Evolutionary conservation across 129 eudicot species (phyloP).

Genomic region (Centrapalus pauciflorus): DNA sequence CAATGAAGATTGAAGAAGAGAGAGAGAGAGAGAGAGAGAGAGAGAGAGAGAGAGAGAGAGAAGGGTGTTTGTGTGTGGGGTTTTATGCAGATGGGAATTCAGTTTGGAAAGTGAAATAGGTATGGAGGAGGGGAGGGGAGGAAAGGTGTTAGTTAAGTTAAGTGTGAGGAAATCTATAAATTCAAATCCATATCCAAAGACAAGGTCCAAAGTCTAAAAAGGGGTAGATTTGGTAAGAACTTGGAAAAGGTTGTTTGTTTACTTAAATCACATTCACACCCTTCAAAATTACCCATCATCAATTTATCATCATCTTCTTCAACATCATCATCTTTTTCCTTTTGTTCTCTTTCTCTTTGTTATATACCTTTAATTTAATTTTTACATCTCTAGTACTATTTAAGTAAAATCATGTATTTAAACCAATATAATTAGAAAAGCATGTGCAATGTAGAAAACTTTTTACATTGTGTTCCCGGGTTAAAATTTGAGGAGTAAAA

Average conservation of each 20-base stretch:
- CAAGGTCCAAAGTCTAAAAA: conserved; percentile 21
- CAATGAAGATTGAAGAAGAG: background rate
- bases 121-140: conserved; percentile 12
- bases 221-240: conserved; percentile 24
- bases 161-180: conserved; percentile 24
- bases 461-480: no score
- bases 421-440: no score
- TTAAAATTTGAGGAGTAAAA: no score
- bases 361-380: no score
- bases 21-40: conserved; percentile 6
- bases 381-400: no score
- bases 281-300: no score
- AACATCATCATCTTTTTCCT: no score
- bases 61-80: conserved; percentile 20
- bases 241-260: background rate
- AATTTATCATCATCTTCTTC: no score
- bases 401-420: no score
- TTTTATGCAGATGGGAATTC: conserved; percentile 32
- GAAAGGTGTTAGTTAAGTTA: conserved; percentile 18
- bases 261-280: no score
- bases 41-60: conserved; percentile 27
- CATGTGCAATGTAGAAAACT: no score
- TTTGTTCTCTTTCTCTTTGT: background rate
- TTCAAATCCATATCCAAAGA: conserved; percentile 11
- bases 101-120: conserved; percentile 29